phyloP scores from a whole-genome alignment of 768 basidiomycete species.

The Brasilioporus rufonigricans region DNA sequence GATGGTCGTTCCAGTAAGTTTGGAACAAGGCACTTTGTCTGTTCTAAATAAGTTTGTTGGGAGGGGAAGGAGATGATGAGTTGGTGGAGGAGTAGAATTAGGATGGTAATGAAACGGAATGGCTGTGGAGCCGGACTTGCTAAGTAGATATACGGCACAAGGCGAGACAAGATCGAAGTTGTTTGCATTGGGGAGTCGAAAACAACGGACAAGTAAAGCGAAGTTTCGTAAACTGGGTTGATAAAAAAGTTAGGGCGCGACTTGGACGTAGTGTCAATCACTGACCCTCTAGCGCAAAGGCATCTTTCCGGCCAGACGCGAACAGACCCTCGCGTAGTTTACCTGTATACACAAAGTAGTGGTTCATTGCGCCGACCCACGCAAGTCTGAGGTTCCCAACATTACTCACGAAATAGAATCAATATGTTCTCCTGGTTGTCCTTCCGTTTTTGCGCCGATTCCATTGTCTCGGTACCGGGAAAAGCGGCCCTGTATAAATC shows the following conservation, averaged over 20 bases:
- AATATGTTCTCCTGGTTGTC: slow-evolving; percentile 67
- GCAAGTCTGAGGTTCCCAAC: background rate
- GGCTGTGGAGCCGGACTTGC: slow-evolving; percentile 14
- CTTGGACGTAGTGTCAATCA: background rate
- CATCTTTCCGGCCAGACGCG: slow-evolving; percentile 56
- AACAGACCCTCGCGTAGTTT: slow-evolving; percentile 75
- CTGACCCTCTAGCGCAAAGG: slow-evolving; percentile 68
- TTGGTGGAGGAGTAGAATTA: slow-evolving; percentile 58
- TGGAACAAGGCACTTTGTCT: slow-evolving; percentile 21
- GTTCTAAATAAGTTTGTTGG: slow-evolving; percentile 47
- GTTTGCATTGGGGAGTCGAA: slow-evolving; percentile 64
- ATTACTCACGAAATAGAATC: slow-evolving; percentile 65
- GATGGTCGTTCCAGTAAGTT: slow-evolving; percentile 38
- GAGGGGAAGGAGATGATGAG: slow-evolving; percentile 62
- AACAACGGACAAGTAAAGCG: slow-evolving; percentile 59
- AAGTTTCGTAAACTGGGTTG: slow-evolving; percentile 66
- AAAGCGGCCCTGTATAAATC: slow-evolving; percentile 31
- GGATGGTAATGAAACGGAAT: slow-evolving; percentile 30
- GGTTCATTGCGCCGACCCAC: background rate
- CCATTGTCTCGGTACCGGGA: slow-evolving; percentile 3
- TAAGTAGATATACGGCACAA: slow-evolving; percentile 50
- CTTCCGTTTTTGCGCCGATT: slow-evolving; percentile 32
- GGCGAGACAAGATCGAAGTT: slow-evolving; percentile 56
- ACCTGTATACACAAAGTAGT: slow-evolving; percentile 40
- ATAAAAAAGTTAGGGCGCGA: background rate